These are phyloP conservation scores for Penicillium aurantiogriseum DNA, from an alignment of 2,329 filamentous ascomycete species.

Conservation along the genomic window DNA sequence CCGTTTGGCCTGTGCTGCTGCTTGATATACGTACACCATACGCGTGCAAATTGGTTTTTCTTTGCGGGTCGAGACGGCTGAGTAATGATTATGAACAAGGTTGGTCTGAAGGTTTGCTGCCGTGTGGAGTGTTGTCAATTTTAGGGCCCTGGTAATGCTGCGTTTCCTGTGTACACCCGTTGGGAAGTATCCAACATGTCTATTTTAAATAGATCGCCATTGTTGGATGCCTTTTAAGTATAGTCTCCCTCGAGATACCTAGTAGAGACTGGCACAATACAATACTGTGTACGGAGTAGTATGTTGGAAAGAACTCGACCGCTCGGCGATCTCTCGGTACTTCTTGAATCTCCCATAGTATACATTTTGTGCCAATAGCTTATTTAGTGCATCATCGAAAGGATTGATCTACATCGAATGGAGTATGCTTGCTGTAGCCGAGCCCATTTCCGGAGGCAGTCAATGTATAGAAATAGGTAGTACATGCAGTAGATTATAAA, in stretches of 20 bases:
- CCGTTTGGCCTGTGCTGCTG: conserved; percentile 1
- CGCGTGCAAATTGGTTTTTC: not conserved
- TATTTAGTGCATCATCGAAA: not conserved
- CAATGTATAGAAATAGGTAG: not conserved
- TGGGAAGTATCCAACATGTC: not conserved
- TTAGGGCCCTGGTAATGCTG: not conserved
- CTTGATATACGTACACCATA: not conserved
- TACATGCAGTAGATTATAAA: not conserved
- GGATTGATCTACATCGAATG: not conserved
- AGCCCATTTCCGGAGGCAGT: not conserved
- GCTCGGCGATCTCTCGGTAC: not conserved
- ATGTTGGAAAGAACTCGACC: not conserved
- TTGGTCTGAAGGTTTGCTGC: not conserved
- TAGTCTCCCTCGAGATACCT: not conserved
- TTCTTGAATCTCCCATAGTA: not conserved
- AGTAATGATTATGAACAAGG: not conserved
- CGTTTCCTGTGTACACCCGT: not conserved
- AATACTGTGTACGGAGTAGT: not conserved
- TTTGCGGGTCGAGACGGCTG: not conserved
- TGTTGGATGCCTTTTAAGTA: not conserved
- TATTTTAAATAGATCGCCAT: conserved; percentile 2
- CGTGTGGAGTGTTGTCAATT: not conserved
- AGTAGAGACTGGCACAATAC: not conserved
- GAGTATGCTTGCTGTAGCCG: not conserved
- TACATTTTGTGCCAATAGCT: not conserved